phyloP scores from a whole-genome alignment of 2,329 filamentous ascomycete genomes.

The Pestalotiopsis sp. region DNA sequence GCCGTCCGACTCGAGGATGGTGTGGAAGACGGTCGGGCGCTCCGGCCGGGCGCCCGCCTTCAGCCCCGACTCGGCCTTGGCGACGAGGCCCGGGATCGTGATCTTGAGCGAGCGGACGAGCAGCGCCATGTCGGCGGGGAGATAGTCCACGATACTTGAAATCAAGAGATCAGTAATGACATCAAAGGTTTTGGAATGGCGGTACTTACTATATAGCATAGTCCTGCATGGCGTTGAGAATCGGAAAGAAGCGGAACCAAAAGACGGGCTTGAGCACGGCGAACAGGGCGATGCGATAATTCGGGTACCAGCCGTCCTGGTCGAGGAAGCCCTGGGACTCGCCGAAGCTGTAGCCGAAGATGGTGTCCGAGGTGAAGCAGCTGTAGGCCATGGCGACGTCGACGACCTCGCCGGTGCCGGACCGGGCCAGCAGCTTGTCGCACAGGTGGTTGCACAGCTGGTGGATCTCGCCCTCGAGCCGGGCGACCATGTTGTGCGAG shows the following conservation, averaged over 20 bases:
- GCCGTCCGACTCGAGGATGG: constrained; percentile 20
- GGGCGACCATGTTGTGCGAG: constrained; percentile 33
- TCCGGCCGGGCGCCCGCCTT: constrained; percentile 19
- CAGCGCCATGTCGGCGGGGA: constrained; percentile 18
- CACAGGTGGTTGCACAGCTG: constrained; percentile 17
- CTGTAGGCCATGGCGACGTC: constrained; percentile 21
- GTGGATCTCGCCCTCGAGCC: constrained; percentile 25
- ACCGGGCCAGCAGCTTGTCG: constrained; percentile 33
- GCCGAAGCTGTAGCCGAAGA: constrained; percentile 28
- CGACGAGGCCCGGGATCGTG: constrained; percentile 18
- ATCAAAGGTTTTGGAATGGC: no score
- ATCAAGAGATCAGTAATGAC: no score
- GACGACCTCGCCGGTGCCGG: constrained; percentile 29
- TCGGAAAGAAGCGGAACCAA: constrained; percentile 4
- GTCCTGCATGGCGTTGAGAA: background rate
- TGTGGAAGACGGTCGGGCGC: constrained; percentile 19
- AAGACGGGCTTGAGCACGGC: constrained; percentile 6
- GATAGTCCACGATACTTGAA: constrained; percentile 16
- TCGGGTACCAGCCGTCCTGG: constrained; percentile 26
- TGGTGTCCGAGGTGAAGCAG: constrained; percentile 23
- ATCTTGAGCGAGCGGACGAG: constrained; percentile 19
- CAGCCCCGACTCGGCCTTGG: constrained; percentile 18
- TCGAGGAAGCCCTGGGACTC: constrained; percentile 25
- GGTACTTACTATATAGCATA: background rate
- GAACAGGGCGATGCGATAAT: constrained; percentile 14